These are phyloP conservation scores for Chlorella sp. DNA, from an alignment of 139 green algal genomes.

Conservation along the genomic window DNA sequence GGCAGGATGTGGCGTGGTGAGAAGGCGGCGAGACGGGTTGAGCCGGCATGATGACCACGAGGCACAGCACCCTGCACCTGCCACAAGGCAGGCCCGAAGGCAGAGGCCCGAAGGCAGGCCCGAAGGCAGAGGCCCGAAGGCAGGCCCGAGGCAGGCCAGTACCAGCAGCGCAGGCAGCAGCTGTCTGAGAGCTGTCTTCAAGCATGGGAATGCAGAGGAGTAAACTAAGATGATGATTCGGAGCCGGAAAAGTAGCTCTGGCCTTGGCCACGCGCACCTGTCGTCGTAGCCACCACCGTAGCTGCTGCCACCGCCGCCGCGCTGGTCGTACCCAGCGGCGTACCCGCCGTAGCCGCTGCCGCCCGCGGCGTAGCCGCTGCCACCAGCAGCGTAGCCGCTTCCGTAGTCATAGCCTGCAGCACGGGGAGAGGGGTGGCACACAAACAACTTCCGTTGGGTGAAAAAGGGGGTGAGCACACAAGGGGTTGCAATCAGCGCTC, in stretches of 20 bases:
- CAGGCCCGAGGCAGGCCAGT: too few species aligned
- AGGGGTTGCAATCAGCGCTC: neutral
- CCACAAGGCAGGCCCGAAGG: too few species aligned
- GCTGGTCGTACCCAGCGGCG: constrained; percentile 6
- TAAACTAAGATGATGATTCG: too few species aligned
- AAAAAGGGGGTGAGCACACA: neutral
- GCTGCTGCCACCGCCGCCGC: constrained; percentile 17
- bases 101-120: too few species aligned
- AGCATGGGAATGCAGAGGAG: too few species aligned
- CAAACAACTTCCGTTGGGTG: too few species aligned
- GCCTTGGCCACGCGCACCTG: neutral
- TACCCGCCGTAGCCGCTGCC: neutral
- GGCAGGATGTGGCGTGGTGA: neutral
- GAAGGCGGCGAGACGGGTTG: neutral
- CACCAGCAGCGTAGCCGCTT: neutral
- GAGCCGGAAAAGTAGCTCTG: too few species aligned
- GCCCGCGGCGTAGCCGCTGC: neutral
- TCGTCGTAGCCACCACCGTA: constrained; percentile 40
- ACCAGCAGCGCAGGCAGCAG: neutral
- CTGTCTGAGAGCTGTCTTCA: neutral
- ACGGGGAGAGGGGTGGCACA: neutral
- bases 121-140: too few species aligned
- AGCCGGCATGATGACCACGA: too few species aligned
- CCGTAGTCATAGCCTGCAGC: constrained; percentile 35
- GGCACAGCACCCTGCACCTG: too few species aligned